phyloP scores from a whole-genome alignment of 257 asterid species.

The Rhazya stricta region DNA sequence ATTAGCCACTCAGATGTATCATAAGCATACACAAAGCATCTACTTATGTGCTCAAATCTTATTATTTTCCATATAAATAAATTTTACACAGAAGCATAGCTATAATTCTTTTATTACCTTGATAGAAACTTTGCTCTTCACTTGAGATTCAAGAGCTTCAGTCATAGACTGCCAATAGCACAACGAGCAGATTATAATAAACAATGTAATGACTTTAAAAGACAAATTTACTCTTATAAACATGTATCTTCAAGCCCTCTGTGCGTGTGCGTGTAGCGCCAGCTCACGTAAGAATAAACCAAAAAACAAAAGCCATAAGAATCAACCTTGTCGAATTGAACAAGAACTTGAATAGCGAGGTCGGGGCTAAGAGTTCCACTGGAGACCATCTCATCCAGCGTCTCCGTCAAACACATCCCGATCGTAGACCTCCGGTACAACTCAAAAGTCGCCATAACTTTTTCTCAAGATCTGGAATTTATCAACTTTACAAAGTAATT shows the following conservation, averaged over 20 bases:
- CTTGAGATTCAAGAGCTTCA: slow-evolving; percentile 73
- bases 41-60: not conserved
- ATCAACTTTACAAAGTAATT: not conserved
- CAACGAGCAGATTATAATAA: not conserved
- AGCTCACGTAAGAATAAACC: not conserved
- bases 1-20: not conserved
- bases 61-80: not conserved
- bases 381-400: slow-evolving; percentile 85
- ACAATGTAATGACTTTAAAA: not conserved
- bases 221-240: not conserved
- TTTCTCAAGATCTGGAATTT: slow-evolving; percentile 23
- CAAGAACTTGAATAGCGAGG: slow-evolving; percentile 84
- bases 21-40: not conserved
- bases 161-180: slow-evolving; percentile 62
- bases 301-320: not conserved
- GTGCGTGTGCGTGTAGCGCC: not conserved
- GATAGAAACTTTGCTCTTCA: slow-evolving; percentile 67
- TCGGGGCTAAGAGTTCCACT: slow-evolving; percentile 74
- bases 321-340: slow-evolving; percentile 91
- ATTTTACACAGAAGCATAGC: not conserved
- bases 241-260: not conserved
- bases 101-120: slow-evolving; percentile 39
- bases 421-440: slow-evolving; percentile 82
- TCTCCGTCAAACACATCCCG: slow-evolving; percentile 86
- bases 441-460: slow-evolving; percentile 83